phyloP scores from a whole-genome alignment of 1,284 basidiomycete genomes.

The Sporisorium reilianum region DNA sequence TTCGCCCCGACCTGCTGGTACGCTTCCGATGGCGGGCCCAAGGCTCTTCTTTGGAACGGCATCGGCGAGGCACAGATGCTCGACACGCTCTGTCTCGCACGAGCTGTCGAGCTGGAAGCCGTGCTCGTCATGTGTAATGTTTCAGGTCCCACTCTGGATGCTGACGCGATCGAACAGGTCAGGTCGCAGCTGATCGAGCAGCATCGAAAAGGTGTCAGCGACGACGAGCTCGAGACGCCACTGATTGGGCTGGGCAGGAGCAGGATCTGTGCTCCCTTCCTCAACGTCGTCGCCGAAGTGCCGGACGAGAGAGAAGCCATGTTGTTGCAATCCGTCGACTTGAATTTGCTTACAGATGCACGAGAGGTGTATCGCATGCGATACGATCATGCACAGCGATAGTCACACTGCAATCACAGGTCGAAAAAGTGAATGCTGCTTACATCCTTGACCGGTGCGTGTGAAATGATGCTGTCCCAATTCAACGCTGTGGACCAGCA shows the following conservation, averaged over 20 bases:
- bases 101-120: slow-evolving; percentile 63
- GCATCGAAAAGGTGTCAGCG: neutral
- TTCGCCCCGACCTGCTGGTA: slow-evolving; percentile 68
- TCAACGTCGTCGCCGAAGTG: slow-evolving; percentile 52
- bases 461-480: neutral
- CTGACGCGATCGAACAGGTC: slow-evolving; percentile 13
- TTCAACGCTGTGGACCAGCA: slow-evolving; percentile 20
- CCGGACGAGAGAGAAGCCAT: slow-evolving; percentile 51
- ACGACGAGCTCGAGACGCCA: slow-evolving; percentile 27
- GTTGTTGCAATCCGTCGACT: slow-evolving; percentile 55
- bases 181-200: slow-evolving; percentile 4
- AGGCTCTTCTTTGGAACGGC: slow-evolving; percentile 58
- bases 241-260: slow-evolving; percentile 60
- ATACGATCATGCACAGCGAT: slow-evolving; percentile 46
- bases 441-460: neutral
- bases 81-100: slow-evolving; percentile 47
- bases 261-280: slow-evolving; percentile 58
- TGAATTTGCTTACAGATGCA: slow-evolving; percentile 50
- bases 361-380: slow-evolving; percentile 54
- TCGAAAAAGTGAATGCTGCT: neutral
- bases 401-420: neutral
- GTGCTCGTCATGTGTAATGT: slow-evolving; percentile 66
- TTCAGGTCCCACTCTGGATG: slow-evolving; percentile 47
- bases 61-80: slow-evolving; percentile 57
- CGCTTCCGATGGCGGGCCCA: slow-evolving; percentile 59